phyloP scores from a whole-genome alignment of 2,329 filamentous ascomycete genomes.

The Cryphonectria parasitica region DNA sequence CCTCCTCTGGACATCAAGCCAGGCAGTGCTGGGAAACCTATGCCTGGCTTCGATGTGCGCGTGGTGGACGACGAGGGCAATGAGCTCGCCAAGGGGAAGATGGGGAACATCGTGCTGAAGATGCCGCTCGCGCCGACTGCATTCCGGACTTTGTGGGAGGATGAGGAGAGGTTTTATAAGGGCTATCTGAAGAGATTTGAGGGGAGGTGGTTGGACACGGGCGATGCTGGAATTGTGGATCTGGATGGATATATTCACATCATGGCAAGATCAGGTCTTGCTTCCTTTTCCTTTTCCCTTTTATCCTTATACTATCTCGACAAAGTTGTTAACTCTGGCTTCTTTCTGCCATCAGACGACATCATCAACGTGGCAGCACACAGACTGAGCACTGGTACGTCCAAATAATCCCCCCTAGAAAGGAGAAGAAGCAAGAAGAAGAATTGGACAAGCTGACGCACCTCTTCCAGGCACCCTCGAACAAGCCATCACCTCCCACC shows the following conservation, averaged over 20 bases:
- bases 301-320: not conserved
- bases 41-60: constrained; percentile 88
- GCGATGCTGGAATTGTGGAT: constrained; percentile 87
- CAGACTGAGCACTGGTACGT: constrained; percentile 80
- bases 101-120: constrained; percentile 90
- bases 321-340: constrained; percentile 6
- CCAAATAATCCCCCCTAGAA: not conserved
- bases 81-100: constrained; percentile 70
- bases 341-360: constrained; percentile 61
- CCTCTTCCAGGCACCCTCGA: constrained; percentile 75
- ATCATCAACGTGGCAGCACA: constrained; percentile 97
- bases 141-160: constrained; percentile 83
- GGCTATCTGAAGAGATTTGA: constrained; percentile 83
- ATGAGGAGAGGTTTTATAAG: constrained; percentile 83
- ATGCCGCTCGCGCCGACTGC: constrained; percentile 84
- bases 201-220: constrained; percentile 86
- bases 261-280: constrained; percentile 55
- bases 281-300: not conserved
- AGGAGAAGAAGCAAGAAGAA: not conserved
- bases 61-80: constrained; percentile 80
- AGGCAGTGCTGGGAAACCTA: constrained; percentile 85
- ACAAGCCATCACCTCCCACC: constrained; percentile 84
- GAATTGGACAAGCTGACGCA: constrained; percentile 16
- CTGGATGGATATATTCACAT: constrained; percentile 68
- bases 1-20: constrained; percentile 70